phyloP scores from a whole-genome alignment of 2,329 filamentous ascomycete species.

The Fonsecaea monophora region DNA sequence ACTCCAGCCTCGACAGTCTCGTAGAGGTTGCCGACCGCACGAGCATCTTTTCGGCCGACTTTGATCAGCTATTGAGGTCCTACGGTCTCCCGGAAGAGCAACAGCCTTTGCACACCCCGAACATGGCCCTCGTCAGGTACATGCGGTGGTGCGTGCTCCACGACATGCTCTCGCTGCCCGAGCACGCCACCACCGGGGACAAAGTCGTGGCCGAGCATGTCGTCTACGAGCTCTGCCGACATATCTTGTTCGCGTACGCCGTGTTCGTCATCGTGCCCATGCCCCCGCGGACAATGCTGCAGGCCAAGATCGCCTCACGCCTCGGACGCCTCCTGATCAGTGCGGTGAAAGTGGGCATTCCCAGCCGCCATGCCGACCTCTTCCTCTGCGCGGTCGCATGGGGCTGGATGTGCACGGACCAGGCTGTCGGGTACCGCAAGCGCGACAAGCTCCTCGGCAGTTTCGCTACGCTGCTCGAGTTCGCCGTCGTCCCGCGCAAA shows the following conservation, averaged over 20 bases:
- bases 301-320: conserved; percentile 41
- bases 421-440: conserved; percentile 19
- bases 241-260: conserved; percentile 46
- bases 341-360: conserved; percentile 37
- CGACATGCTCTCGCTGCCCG: conserved; percentile 17
- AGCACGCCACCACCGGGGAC: conserved; percentile 4
- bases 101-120: conserved; percentile 11
- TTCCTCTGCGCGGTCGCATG: conserved; percentile 48
- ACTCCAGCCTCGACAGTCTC: background rate
- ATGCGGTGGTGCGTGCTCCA: conserved; percentile 21
- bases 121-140: conserved; percentile 14
- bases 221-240: conserved; percentile 47
- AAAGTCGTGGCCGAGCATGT: background rate
- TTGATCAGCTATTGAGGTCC: conserved; percentile 8
- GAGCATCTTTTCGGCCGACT: conserved; percentile 14
- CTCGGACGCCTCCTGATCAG: conserved; percentile 42
- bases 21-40: conserved; percentile 5
- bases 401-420: conserved; percentile 48
- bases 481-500: conserved; percentile 1
- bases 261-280: conserved; percentile 50
- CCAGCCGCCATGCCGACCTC: conserved; percentile 39
- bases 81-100: conserved; percentile 13
- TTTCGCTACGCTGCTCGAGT: conserved; percentile 10
- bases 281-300: conserved; percentile 46
- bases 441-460: conserved; percentile 12